Evolutionary conservation across 257 asterid genomes (phyloP).

Genomic region (Ajuga chamaepitys): DNA sequence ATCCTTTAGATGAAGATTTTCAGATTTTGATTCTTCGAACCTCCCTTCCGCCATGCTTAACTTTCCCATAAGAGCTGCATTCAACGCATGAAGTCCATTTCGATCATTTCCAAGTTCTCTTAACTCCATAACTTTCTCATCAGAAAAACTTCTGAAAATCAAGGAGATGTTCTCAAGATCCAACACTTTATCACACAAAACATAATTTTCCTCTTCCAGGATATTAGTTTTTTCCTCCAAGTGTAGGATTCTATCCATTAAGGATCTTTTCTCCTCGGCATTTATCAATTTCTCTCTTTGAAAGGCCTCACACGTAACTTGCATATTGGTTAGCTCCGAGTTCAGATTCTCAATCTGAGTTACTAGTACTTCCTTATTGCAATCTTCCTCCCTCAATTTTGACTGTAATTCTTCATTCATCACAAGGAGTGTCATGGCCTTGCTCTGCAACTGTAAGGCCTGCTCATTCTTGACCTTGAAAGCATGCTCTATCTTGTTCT

Average conservation of each 20-base stretch:
- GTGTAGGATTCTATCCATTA: slow-evolving; percentile 26
- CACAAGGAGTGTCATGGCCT: slow-evolving; percentile 36
- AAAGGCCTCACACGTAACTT: slow-evolving; percentile 34
- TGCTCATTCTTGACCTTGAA: slow-evolving; percentile 31
- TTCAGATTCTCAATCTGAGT: slow-evolving; percentile 37
- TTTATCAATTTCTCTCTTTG: slow-evolving; percentile 34
- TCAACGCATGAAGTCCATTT: slow-evolving; percentile 28
- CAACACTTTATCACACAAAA: slow-evolving; percentile 33
- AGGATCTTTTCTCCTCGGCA: slow-evolving; percentile 41
- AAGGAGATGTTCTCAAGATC: slow-evolving; percentile 44
- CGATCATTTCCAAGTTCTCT: slow-evolving; percentile 41
- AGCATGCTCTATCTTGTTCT: slow-evolving; percentile 35
- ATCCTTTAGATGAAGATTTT: slow-evolving; percentile 36
- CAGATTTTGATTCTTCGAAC: slow-evolving; percentile 42
- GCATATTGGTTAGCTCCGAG: slow-evolving; percentile 29
- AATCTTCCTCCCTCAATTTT: slow-evolving; percentile 43
- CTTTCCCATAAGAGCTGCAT: slow-evolving; percentile 35
- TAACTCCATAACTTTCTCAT: slow-evolving; percentile 41
- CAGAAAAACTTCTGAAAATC: slow-evolving; percentile 42
- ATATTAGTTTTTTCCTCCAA: slow-evolving; percentile 38
- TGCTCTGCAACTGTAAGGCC: slow-evolving; percentile 35
- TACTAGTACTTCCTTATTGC: slow-evolving; percentile 36
- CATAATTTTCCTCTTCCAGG: slow-evolving; percentile 59
- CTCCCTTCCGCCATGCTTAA: slow-evolving; percentile 42
- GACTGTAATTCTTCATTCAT: slow-evolving; percentile 39